These are phyloP conservation scores for Meredithiella fracta DNA, from an alignment of 2,329 filamentous ascomycete genomes.

Conservation along the genomic window DNA sequence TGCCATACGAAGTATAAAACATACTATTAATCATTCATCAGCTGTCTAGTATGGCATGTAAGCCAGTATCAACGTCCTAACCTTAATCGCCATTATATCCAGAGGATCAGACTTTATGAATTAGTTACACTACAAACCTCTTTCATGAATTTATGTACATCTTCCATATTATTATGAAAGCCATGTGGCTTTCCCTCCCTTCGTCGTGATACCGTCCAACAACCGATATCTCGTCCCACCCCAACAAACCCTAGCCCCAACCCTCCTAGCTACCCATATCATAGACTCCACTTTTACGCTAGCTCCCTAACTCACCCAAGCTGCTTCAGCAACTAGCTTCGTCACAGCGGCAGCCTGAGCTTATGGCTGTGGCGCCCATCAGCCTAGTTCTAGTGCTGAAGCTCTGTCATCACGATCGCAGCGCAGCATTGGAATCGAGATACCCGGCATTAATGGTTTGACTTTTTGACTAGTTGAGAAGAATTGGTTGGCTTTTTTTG, in stretches of 20 bases:
- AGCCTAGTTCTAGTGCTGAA: conserved; percentile 2
- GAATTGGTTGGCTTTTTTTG: too few species aligned
- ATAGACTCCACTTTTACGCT: conserved; percentile 3
- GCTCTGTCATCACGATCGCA: background rate
- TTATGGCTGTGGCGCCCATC: conserved; percentile 14
- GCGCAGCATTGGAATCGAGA: background rate
- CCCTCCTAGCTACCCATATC: background rate
- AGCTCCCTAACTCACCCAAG: conserved; percentile 5
- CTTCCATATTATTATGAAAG: too few species aligned
- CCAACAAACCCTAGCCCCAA: background rate
- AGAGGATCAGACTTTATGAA: too few species aligned
- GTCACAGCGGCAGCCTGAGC: conserved; percentile 20
- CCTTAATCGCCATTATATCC: too few species aligned
- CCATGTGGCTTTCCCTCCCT: too few species aligned
- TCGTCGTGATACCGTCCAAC: background rate
- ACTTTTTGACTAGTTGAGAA: background rate
- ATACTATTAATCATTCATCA: too few species aligned
- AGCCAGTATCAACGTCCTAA: too few species aligned
- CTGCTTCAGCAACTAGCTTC: conserved; percentile 17
- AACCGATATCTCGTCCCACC: background rate
- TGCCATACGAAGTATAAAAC: too few species aligned
- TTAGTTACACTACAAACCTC: too few species aligned
- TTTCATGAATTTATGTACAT: too few species aligned
- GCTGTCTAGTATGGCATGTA: too few species aligned
- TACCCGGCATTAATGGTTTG: background rate